These are phyloP conservation scores for Urtica urens DNA, from an alignment of 306 rosid genomes.

Conservation along the genomic window DNA sequence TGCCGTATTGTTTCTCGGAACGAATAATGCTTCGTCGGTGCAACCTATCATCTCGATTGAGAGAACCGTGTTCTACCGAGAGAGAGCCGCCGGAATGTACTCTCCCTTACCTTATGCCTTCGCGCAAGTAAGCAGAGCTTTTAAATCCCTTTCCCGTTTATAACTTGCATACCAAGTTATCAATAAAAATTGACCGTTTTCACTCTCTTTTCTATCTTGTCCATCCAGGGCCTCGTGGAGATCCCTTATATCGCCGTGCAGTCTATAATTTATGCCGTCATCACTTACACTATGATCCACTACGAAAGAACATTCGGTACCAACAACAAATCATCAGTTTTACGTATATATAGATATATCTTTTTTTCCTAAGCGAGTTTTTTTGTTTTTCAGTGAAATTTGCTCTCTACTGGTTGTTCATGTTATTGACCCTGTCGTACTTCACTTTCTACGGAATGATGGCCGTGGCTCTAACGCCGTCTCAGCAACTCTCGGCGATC, in stretches of 20 bases:
- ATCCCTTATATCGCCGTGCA: conserved; percentile 70
- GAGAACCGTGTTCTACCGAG: conserved; percentile 86
- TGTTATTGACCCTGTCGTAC: conserved; percentile 93
- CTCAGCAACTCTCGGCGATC: conserved; percentile 71
- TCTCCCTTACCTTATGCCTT: conserved; percentile 72
- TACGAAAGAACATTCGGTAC: conserved; percentile 58
- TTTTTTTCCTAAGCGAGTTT: background rate
- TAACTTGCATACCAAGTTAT: conserved; percentile 2
- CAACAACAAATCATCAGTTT: too few relatives aligned
- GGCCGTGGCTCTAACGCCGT: conserved; percentile 81
- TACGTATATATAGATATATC: background rate
- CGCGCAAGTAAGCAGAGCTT: conserved; percentile 48
- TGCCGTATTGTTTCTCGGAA: conserved; percentile 70
- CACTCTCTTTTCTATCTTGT: conserved; percentile 8
- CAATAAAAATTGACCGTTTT: background rate
- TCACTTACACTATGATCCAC: conserved; percentile 70
- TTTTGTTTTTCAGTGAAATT: conserved; percentile 91
- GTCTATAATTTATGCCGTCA: conserved; percentile 54
- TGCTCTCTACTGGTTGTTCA: conserved; percentile 56
- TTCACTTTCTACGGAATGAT: conserved; percentile 94
- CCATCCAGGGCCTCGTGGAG: conserved; percentile 71
- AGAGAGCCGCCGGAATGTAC: conserved; percentile 88
- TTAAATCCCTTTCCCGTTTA: too few relatives aligned
- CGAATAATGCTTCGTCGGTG: conserved; percentile 74
- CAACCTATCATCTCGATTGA: conserved; percentile 90